Conservation (phyloP, 495 filamentous ascomycete genomes). For the Aspergillus carlsbadensis region DNA sequence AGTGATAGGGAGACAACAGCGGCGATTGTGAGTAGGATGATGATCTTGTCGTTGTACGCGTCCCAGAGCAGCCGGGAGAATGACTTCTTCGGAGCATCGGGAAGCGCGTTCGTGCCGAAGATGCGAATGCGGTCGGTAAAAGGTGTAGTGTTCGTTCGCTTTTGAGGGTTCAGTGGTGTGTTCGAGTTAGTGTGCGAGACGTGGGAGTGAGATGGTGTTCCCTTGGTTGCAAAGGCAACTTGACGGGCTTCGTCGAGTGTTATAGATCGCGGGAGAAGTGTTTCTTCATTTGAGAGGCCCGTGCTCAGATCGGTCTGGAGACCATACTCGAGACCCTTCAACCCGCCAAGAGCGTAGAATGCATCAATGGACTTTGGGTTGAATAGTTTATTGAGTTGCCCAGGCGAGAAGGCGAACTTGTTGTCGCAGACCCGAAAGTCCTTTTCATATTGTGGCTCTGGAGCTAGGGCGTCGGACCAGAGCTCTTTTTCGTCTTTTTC, state of each 20-base stretch:
- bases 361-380: constrained; percentile 80
- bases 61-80: constrained; percentile 78
- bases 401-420: constrained; percentile 17
- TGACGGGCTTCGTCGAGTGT: constrained; percentile 41
- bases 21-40: constrained; percentile 75
- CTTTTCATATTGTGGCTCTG: constrained; percentile 1
- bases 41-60: constrained; percentile 79
- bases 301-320: constrained; percentile 64
- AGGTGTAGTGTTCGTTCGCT: neutral
- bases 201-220: neutral
- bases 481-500: neutral
- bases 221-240: constrained; percentile 63
- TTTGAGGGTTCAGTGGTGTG: neutral
- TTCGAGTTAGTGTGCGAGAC: too few relatives aligned
- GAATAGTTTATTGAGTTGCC: constrained; percentile 30
- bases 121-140: constrained; percentile 66
- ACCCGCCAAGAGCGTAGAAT: constrained; percentile 75
- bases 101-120: constrained; percentile 68
- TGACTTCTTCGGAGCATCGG: constrained; percentile 67
- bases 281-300: constrained; percentile 77
- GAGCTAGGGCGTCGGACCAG: neutral
- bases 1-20: constrained; percentile 79
- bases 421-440: constrained; percentile 68
- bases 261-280: neutral
- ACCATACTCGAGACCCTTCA: constrained; percentile 73